Evolutionary conservation across 352 stramenopile species (phyloP).

Genomic region (Globisporangium mamillatum): DNA sequence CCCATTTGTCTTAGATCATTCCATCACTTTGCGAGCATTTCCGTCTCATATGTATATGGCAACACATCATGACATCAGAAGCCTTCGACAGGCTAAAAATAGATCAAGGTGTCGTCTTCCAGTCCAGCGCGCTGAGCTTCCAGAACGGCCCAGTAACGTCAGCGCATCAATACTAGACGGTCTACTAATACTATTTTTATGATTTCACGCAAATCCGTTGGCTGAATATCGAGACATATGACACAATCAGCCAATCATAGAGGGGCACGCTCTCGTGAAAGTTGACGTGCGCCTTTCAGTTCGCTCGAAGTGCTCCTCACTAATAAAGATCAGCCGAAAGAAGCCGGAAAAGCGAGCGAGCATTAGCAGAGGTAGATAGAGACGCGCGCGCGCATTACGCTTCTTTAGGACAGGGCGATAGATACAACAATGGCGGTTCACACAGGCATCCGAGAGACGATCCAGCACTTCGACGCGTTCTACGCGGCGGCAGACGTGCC

Average conservation of each 20-base stretch:
- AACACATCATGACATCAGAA: no score
- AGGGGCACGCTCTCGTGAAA: background rate
- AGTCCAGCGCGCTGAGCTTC: background rate
- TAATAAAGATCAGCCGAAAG: background rate
- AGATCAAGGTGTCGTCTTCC: background rate
- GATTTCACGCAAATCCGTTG: background rate
- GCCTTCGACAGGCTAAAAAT: background rate
- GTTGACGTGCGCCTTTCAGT: slow-evolving; percentile 5
- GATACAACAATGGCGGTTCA: background rate
- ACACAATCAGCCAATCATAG: slow-evolving; percentile 3
- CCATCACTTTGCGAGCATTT: no score
- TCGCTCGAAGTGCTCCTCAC: background rate
- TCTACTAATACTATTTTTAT: background rate
- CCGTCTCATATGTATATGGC: no score
- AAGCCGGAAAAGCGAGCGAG: background rate
- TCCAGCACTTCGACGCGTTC: slow-evolving; percentile 66
- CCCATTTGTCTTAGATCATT: background rate
- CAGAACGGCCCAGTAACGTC: background rate
- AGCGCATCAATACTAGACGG: background rate
- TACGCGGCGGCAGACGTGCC: slow-evolving; percentile 39
- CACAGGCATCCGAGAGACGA: slow-evolving; percentile 19
- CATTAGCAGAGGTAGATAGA: background rate
- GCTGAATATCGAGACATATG: background rate
- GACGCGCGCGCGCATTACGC: background rate
- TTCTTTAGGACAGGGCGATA: background rate